These are phyloP conservation scores for Boechera divaricarpa DNA, from an alignment of 345 rosid species.

Conservation along the genomic window DNA sequence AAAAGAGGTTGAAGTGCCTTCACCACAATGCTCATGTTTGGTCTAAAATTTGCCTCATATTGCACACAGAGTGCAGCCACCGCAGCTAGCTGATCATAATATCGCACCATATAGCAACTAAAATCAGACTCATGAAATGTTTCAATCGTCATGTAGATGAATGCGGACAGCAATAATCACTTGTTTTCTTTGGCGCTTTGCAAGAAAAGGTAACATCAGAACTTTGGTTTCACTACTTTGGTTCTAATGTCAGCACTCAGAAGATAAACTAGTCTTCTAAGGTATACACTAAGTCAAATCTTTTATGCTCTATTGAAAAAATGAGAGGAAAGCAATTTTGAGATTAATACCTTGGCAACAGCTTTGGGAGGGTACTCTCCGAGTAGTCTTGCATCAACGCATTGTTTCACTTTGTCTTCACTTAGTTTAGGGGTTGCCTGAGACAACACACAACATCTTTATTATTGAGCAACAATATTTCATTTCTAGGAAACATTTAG, in stretches of 20 bases:
- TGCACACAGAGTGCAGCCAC: conserved; percentile 81
- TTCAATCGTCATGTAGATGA: background rate
- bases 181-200: background rate
- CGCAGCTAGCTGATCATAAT: conserved; percentile 65
- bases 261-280: background rate
- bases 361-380: conserved; percentile 78
- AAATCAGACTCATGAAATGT: conserved; percentile 3
- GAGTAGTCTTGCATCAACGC: conserved; percentile 66
- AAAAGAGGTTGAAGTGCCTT: conserved; percentile 78
- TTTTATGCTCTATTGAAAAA: background rate
- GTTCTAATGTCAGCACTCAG: conserved; percentile 1
- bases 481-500: background rate
- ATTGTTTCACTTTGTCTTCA: conserved; percentile 78
- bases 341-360: conserved; percentile 64
- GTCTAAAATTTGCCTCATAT: conserved; percentile 80
- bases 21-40: conserved; percentile 82
- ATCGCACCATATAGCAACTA: conserved; percentile 17
- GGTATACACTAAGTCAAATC: background rate
- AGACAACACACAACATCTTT: conserved; percentile 17
- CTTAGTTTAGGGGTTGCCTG: conserved; percentile 85
- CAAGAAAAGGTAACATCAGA: background rate
- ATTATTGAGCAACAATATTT: background rate
- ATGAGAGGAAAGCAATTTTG: conserved; percentile 17
- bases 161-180: background rate
- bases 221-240: background rate